Percentiles rank a stretch among this genome's conserved stretches.
phyloP scores from a whole-genome alignment of 495 filamentous ascomycete species.

The Elaphomyces granulatus region DNA sequence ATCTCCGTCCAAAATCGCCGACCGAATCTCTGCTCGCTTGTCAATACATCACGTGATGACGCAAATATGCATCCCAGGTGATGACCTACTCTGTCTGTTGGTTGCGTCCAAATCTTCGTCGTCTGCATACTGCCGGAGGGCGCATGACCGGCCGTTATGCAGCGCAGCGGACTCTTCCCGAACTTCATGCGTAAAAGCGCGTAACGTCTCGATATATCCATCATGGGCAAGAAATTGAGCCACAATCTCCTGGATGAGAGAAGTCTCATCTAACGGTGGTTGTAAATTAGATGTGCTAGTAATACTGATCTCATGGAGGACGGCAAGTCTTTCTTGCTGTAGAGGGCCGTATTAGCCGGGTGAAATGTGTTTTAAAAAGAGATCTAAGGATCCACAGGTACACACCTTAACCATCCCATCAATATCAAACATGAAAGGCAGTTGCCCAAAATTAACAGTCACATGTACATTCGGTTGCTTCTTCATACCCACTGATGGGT shows the following conservation, averaged over 20 bases:
- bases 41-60: not conserved
- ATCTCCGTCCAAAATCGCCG: constrained; percentile 82
- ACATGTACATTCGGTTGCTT: constrained; percentile 65
- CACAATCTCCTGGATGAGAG: constrained; percentile 69
- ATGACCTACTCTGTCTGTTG: constrained; percentile 63
- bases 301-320: constrained; percentile 40
- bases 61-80: too few relatives aligned
- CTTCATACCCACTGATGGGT: constrained; percentile 90
- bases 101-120: constrained; percentile 81
- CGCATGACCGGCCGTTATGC: constrained; percentile 35
- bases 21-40: constrained; percentile 54
- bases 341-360: too few relatives aligned
- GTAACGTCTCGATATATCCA: constrained; percentile 90
- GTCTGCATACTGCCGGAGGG: constrained; percentile 49
- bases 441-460: constrained; percentile 82
- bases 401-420: constrained; percentile 67
- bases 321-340: constrained; percentile 47
- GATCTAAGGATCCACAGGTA: constrained; percentile 1
- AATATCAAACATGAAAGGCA: constrained; percentile 83
- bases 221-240: constrained; percentile 89
- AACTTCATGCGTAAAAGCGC: constrained; percentile 76
- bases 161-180: constrained; percentile 53
- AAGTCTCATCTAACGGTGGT: constrained; percentile 54
- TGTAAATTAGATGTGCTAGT: constrained; percentile 42
- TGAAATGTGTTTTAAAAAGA: not conserved